These are phyloP conservation scores for Neopestalotiopsis rosae DNA, from an alignment of 2,329 filamentous ascomycete species.

Conservation along the genomic window DNA sequence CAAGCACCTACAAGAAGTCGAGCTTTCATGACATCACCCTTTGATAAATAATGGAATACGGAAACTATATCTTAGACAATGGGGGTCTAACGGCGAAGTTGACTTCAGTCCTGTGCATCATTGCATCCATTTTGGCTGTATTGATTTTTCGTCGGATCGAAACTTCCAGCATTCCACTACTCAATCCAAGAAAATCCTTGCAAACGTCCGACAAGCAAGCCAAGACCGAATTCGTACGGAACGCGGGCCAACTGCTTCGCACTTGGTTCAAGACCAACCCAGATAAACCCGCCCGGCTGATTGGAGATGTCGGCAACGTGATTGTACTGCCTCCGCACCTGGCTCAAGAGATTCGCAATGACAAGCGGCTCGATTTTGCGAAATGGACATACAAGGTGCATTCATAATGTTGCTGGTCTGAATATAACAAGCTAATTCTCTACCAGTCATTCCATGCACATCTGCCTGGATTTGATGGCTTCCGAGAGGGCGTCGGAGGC, in stretches of 20 bases:
- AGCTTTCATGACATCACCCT: background rate
- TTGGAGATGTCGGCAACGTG: background rate
- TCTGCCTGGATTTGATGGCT: background rate
- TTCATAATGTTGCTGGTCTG: background rate
- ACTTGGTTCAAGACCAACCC: background rate
- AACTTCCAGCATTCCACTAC: background rate
- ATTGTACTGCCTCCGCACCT: background rate
- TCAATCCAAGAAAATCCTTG: background rate
- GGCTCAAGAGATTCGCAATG: background rate
- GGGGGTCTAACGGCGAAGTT: background rate
- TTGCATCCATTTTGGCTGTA: background rate
- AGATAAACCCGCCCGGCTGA: background rate
- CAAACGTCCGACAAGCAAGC: background rate
- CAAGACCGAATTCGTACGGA: background rate
- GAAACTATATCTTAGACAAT: background rate
- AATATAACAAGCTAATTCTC: background rate
- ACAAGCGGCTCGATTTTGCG: background rate
- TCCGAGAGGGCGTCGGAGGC: background rate
- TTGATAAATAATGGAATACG: background rate
- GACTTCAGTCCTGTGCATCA: background rate
- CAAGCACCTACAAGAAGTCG: background rate
- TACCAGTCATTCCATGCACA: background rate
- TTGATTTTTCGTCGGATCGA: background rate
- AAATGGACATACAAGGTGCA: background rate
- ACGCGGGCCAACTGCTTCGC: background rate